Percentiles rank a stretch among this genome's conserved stretches.
phyloP scores from a whole-genome alignment of 2,329 filamentous ascomycete species.

The Pseudopyricularia cyperi region DNA sequence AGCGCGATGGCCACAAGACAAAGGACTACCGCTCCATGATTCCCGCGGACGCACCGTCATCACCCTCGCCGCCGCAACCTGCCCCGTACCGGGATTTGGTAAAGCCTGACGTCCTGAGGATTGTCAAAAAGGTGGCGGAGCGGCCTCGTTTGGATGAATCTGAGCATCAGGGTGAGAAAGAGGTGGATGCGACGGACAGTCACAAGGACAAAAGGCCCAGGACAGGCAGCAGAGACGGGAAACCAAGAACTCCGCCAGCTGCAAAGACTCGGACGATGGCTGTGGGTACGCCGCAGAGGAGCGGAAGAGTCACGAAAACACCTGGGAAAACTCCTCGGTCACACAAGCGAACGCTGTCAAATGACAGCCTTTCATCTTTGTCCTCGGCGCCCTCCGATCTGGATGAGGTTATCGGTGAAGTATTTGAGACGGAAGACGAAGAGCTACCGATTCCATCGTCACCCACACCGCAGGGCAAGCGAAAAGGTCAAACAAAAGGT shows the following conservation, averaged over 20 bases:
- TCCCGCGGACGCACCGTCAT: slow-evolving; percentile 26
- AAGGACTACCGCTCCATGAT: slow-evolving; percentile 41
- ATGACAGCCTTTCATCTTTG: slow-evolving; percentile 19
- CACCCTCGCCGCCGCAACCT: slow-evolving; percentile 29
- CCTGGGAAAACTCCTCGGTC: slow-evolving; percentile 6
- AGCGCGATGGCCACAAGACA: slow-evolving; percentile 41
- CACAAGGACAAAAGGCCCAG: slow-evolving; percentile 19
- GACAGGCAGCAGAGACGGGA: not conserved
- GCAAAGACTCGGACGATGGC: slow-evolving; percentile 4
- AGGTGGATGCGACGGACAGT: slow-evolving; percentile 13
- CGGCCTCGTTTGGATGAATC: not conserved
- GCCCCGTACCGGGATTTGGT: slow-evolving; percentile 37
- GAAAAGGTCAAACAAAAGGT: not conserved
- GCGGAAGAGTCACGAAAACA: slow-evolving; percentile 3
- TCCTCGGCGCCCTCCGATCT: slow-evolving; percentile 16
- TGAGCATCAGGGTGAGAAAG: not conserved
- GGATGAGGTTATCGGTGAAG: slow-evolving; percentile 7
- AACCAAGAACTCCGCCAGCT: slow-evolving; percentile 9
- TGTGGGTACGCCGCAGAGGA: slow-evolving; percentile 1
- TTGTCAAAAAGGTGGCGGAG: slow-evolving; percentile 7
- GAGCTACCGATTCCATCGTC: not conserved
- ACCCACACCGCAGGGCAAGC: not conserved
- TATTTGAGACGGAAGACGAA: not conserved
- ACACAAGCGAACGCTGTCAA: slow-evolving; percentile 11
- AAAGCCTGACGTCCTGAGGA: slow-evolving; percentile 23